These are phyloP conservation scores for Daedaleopsis sinensis DNA, from an alignment of 768 basidiomycete species.

Conservation along the genomic window DNA sequence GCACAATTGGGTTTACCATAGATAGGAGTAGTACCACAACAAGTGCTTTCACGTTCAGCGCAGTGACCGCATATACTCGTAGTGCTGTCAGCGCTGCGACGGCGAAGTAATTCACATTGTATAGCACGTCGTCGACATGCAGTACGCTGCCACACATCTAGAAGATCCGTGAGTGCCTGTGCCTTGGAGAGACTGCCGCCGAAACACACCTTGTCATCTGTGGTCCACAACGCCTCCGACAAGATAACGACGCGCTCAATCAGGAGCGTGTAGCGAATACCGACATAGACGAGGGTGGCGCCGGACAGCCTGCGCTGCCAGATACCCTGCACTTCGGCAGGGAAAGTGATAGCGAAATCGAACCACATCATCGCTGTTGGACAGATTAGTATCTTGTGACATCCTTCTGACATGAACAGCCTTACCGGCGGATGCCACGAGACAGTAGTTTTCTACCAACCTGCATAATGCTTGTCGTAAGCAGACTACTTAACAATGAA, in stretches of 20 bases:
- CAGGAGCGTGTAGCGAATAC: neutral
- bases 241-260: conserved; percentile 5
- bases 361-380: neutral
- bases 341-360: conserved; percentile 1
- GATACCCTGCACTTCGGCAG: conserved; percentile 3
- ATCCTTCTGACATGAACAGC: neutral
- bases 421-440: neutral
- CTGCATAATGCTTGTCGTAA: neutral
- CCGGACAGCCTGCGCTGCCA: conserved; percentile 1
- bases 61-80: neutral
- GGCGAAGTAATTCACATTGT: neutral
- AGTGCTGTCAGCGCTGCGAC: neutral
- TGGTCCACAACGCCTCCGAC: neutral
- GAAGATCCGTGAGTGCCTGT: too few relatives aligned
- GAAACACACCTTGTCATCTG: neutral
- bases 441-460: neutral
- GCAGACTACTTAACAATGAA: neutral
- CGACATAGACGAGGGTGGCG: neutral
- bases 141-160: neutral
- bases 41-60: neutral
- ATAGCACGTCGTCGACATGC: neutral
- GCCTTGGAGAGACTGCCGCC: neutral
- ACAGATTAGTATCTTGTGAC: too few relatives aligned
- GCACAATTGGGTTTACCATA: neutral
- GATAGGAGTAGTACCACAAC: neutral